Conservation (phyloP, 2,329 filamentous ascomycete genomes). For the Cladorrhinum sp. region DNA sequence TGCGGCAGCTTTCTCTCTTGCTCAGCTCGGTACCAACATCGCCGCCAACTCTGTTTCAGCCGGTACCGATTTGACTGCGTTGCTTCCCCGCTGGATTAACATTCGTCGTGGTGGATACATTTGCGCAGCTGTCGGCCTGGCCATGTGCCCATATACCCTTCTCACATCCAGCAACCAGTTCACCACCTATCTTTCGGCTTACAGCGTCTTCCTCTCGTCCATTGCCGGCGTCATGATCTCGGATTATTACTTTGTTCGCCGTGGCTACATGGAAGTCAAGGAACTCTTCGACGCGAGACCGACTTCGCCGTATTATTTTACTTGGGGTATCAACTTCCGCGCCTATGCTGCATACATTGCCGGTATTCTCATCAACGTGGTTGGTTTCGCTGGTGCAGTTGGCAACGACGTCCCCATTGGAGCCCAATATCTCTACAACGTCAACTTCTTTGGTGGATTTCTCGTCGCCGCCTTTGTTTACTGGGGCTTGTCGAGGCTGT, state of each 20-base stretch:
- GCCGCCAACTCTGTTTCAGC: slow-evolving; percentile 83
- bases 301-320: slow-evolving; percentile 70
- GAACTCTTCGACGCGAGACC: slow-evolving; percentile 73
- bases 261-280: slow-evolving; percentile 74
- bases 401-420: slow-evolving; percentile 69
- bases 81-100: slow-evolving; percentile 75
- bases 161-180: slow-evolving; percentile 75
- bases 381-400: slow-evolving; percentile 83
- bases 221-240: slow-evolving; percentile 88
- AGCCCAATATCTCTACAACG: slow-evolving; percentile 80
- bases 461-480: slow-evolving; percentile 66
- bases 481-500: slow-evolving; percentile 65
- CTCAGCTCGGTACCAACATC: slow-evolving; percentile 83
- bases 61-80: slow-evolving; percentile 76
- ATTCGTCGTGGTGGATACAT: slow-evolving; percentile 87
- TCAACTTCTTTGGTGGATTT: slow-evolving; percentile 89
- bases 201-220: slow-evolving; percentile 89
- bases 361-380: slow-evolving; percentile 85
- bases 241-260: slow-evolving; percentile 85
- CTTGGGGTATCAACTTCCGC: slow-evolving; percentile 73
- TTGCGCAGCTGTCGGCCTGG: slow-evolving; percentile 73
- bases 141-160: slow-evolving; percentile 84
- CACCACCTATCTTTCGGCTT: slow-evolving; percentile 86
- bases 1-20: slow-evolving; percentile 67
- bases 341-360: slow-evolving; percentile 79